Conservation (phyloP, 768 basidiomycete species). For the Auricularia sp. region DNA sequence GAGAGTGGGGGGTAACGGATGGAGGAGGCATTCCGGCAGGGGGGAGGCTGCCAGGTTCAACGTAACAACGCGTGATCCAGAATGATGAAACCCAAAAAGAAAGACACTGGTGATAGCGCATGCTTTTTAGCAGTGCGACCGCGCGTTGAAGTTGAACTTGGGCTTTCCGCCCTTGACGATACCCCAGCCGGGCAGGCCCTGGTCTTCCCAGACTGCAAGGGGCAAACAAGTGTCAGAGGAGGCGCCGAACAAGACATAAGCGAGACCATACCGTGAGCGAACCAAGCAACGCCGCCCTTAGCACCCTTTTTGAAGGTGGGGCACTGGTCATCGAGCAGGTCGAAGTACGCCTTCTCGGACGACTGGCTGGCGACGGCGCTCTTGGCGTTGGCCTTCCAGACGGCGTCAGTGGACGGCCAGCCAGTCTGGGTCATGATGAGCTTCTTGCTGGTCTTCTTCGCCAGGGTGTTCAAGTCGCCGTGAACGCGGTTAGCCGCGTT, state of each 20-base stretch:
- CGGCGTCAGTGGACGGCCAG: constrained; percentile 13
- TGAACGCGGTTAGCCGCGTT: background rate
- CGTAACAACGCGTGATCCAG: too few species aligned
- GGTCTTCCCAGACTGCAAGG: background rate
- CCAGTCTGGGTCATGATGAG: constrained; percentile 6
- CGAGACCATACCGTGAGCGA: background rate
- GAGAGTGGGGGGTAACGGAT: too few species aligned
- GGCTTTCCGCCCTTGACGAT: background rate
- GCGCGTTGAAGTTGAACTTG: constrained; percentile 1
- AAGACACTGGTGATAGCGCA: too few species aligned
- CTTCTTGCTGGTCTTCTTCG: constrained; percentile 1
- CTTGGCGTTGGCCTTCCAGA: constrained; percentile 12
- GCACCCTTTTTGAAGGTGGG: constrained; percentile 5
- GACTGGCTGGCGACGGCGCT: constrained; percentile 10
- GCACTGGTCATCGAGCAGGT: constrained; percentile 12
- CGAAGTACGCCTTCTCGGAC: constrained; percentile 10
- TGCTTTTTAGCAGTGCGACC: background rate
- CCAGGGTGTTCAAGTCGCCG: background rate
- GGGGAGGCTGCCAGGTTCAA: too few species aligned
- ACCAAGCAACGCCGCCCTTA: constrained; percentile 7
- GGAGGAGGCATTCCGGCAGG: too few species aligned
- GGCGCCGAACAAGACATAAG: background rate
- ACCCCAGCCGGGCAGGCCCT: background rate
- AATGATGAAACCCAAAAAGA: too few species aligned
- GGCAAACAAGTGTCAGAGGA: background rate